These are phyloP conservation scores for Herpetomonas tarakana DNA, from an alignment of 208 protist genomes.

Conservation along the genomic window DNA sequence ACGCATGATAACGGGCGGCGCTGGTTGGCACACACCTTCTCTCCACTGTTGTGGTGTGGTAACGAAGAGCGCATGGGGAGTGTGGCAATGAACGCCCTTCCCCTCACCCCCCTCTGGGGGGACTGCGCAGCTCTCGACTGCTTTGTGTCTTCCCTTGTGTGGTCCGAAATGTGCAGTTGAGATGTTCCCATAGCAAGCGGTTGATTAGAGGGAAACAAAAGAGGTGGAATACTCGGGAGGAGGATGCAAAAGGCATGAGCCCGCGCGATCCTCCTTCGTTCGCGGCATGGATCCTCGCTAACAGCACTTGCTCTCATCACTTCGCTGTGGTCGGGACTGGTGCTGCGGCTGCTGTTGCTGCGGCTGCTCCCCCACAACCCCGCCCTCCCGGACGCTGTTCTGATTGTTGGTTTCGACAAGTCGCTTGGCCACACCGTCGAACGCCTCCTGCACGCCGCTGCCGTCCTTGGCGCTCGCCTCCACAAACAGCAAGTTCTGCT, in stretches of 20 bases:
- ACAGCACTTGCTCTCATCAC: neutral
- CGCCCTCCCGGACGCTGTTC: slow-evolving; percentile 64
- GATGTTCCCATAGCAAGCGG: too few relatives aligned
- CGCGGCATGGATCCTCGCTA: neutral
- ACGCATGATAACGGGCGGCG: too few relatives aligned
- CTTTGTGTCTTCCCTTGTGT: neutral
- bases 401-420: slow-evolving; percentile 54
- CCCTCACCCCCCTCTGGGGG: too few relatives aligned
- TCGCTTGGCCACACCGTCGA: slow-evolving; percentile 45
- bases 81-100: too few relatives aligned
- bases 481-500: slow-evolving; percentile 45
- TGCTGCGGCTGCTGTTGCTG: neutral
- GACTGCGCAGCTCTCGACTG: neutral
- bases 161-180: too few relatives aligned
- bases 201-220: too few relatives aligned
- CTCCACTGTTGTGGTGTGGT: too few relatives aligned
- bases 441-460: slow-evolving; percentile 63
- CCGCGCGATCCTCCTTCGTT: neutral
- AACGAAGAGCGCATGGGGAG: too few relatives aligned
- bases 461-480: slow-evolving; percentile 80
- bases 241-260: too few relatives aligned
- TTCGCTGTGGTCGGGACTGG: neutral
- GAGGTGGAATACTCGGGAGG: too few relatives aligned
- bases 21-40: too few relatives aligned
- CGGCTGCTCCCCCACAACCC: slow-evolving; percentile 37